phyloP scores from a whole-genome alignment of 2,329 filamentous ascomycete species.

The Paraphaeosphaeria minitans region DNA sequence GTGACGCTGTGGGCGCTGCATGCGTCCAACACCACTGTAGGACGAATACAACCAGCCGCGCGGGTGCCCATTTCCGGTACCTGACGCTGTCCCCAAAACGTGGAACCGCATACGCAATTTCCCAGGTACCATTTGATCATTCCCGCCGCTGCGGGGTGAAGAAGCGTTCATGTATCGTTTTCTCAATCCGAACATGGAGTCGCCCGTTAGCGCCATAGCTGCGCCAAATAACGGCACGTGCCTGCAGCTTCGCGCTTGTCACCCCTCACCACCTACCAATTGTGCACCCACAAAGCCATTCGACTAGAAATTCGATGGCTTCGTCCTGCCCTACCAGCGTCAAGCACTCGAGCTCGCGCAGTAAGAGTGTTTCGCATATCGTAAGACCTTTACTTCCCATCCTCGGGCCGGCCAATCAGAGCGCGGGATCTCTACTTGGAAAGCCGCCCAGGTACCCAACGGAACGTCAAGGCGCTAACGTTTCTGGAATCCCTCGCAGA shows the following conservation, averaged over 20 bases:
- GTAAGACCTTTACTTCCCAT: constrained; percentile 32
- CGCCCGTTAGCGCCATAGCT: constrained; percentile 16
- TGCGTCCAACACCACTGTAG: background rate
- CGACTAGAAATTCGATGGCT: background rate
- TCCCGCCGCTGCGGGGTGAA: background rate
- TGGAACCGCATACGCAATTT: background rate
- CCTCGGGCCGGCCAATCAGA: constrained; percentile 30
- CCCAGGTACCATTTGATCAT: background rate
- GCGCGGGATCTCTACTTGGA: constrained; percentile 21
- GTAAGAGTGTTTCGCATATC: constrained; percentile 25
- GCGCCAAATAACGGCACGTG: constrained; percentile 15
- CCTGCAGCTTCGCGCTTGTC: constrained; percentile 9
- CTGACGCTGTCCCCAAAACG: background rate
- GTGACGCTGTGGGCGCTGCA: background rate
- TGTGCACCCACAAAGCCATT: background rate
- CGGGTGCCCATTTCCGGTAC: background rate
- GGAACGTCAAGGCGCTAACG: constrained; percentile 21
- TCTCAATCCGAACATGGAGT: constrained; percentile 9
- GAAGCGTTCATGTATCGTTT: background rate
- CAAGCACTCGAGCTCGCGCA: constrained; percentile 7
- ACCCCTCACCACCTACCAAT: constrained; percentile 11
- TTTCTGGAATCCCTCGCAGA: constrained; percentile 3
- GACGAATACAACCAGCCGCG: constrained; percentile 10
- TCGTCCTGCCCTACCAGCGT: constrained; percentile 7
- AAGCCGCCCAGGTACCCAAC: constrained; percentile 39